Conservation (phyloP, 352 stramenopile genomes). For the Phytophthora multivora region DNA sequence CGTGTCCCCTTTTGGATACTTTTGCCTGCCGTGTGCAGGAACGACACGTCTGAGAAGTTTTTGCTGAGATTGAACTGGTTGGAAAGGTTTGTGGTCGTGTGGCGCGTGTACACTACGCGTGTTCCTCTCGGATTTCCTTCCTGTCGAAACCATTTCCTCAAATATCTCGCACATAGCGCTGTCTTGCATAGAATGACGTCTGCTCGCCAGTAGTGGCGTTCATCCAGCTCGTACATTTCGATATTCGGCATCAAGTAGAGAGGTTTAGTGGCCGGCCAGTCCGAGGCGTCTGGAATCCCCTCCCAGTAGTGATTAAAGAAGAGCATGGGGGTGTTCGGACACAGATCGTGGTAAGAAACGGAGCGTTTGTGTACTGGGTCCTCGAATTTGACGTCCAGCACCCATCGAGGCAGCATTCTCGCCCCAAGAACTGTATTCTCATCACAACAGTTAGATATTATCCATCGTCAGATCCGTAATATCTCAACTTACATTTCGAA, state of each 20-base stretch:
- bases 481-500: constrained; percentile 53
- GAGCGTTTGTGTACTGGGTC: constrained; percentile 2
- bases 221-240: constrained; percentile 59
- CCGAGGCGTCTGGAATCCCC: constrained; percentile 19
- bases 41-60: constrained; percentile 45
- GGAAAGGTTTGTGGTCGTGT: constrained; percentile 62
- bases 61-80: constrained; percentile 8
- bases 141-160: constrained; percentile 59
- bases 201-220: constrained; percentile 40
- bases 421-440: constrained; percentile 40
- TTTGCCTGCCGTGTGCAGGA: constrained; percentile 48
- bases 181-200: constrained; percentile 62
- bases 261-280: constrained; percentile 43
- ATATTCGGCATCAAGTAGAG: constrained; percentile 62
- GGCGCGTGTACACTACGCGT: constrained; percentile 58
- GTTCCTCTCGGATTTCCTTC: constrained; percentile 59
- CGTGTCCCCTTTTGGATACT: constrained; percentile 54
- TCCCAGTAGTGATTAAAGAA: constrained; percentile 73
- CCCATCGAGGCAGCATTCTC: constrained; percentile 53
- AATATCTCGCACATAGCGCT: constrained; percentile 39
- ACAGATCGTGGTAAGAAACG: constrained; percentile 60
- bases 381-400: constrained; percentile 37
- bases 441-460: neutral
- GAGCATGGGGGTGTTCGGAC: constrained; percentile 48
- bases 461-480: neutral